Evolutionary conservation across 2,329 filamentous ascomycete genomes (phyloP), one percentile per base, ranked within the genome.

Genomic region (Epichloe bromicola): DNA sequence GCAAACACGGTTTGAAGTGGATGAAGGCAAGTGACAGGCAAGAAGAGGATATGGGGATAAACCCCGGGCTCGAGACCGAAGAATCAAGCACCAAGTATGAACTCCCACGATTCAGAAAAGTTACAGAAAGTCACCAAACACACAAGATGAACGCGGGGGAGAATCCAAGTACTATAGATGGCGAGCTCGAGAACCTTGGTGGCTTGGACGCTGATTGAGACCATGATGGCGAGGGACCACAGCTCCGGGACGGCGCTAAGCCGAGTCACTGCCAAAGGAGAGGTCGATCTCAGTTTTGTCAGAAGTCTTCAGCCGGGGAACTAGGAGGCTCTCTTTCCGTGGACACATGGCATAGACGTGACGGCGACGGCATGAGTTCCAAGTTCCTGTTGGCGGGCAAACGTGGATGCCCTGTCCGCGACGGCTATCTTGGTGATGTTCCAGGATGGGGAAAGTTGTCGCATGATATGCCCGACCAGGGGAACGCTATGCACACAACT

Each of bases 221-320:
- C 17, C 15, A 37, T 20, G 43, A 12, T 36, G 19, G n/a, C 45
- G 8, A 44, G 42, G 23, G 23, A 30, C 36, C 46, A 20, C 36
- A 30, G n/a, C 14, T 5, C 40, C 55, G 54, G 55, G 40, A 53
- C 42, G 37, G 46, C 49, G 37, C 20, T 33, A n/a, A 54, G 49
- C 52, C 56, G 55, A 50, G 36, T 47, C 38, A 46, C 19, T 43
- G 51, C 43, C 47, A 54, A 46, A 52, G 44, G n/a, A 49, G 48
- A 47, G 45, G 46, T 50, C 38, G 42, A 44, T 43, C 37, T n/a
- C 48, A 20, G 42, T 38, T 30, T 45, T 49, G 47, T 43, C 42
- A 47, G 42, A 42, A 49, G 51, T 14, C 36, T 33, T 26, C 23
- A n/a, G 12, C 15, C 19, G 34, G 19, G 4, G 34, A 26, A 36